These are phyloP conservation scores for Botrytis tulipae DNA, from an alignment of 2,329 filamentous ascomycete species.

Conservation along the genomic window DNA sequence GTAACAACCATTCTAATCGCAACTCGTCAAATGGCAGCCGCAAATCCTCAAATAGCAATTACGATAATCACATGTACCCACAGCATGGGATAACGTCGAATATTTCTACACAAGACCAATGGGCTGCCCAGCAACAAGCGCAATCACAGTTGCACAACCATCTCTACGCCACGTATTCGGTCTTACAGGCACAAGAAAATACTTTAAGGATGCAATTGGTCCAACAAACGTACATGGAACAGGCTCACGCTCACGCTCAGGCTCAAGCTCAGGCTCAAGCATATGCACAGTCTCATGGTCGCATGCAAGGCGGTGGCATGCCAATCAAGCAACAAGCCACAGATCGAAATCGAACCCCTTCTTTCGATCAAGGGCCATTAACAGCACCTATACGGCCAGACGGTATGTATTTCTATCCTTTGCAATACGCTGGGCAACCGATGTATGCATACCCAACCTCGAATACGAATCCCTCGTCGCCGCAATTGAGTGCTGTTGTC, in stretches of 20 bases:
- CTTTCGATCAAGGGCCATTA: slow-evolving; percentile 60
- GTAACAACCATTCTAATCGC: slow-evolving; percentile 31
- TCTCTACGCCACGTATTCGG: slow-evolving; percentile 40
- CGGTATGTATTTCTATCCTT: slow-evolving; percentile 54
- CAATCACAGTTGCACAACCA: slow-evolving; percentile 41
- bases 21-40: slow-evolving; percentile 36
- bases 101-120: slow-evolving; percentile 35
- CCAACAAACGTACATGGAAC: slow-evolving; percentile 47
- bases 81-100: slow-evolving; percentile 29
- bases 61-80: slow-evolving; percentile 34
- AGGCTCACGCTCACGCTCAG: slow-evolving; percentile 41
- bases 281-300: slow-evolving; percentile 44
- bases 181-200: slow-evolving; percentile 46
- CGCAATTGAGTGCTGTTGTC: slow-evolving; percentile 45
- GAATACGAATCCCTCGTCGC: slow-evolving; percentile 56
- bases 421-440: slow-evolving; percentile 42
- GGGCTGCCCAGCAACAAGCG: slow-evolving; percentile 38
- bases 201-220: slow-evolving; percentile 48
- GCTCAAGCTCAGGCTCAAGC: slow-evolving; percentile 41
- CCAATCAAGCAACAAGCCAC: slow-evolving; percentile 43
- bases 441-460: slow-evolving; percentile 52
- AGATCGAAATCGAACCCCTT: slow-evolving; percentile 57
- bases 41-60: slow-evolving; percentile 37
- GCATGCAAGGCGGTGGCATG: slow-evolving; percentile 38
- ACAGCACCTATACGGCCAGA: slow-evolving; percentile 54